Base-by-base conservation (phyloP, 208 protist genomes). In the Leptomonas seymouri region DNA sequence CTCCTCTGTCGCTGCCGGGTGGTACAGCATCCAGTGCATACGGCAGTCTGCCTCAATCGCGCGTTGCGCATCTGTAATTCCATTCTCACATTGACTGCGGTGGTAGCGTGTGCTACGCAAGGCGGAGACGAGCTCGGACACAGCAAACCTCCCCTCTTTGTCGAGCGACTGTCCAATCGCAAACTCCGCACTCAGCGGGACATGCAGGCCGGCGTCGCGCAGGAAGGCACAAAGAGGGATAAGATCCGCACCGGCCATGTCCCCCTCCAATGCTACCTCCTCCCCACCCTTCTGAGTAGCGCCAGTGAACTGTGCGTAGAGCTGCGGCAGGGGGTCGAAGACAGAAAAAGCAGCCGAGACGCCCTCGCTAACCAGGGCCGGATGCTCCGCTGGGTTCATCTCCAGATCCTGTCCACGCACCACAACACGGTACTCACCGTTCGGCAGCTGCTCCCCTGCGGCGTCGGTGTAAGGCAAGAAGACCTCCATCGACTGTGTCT, bases 161-260 rank as follows among this genome's bases (percentile, higher is more conserved):
- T 86, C 80, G 18, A 94, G 82, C 21, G 63, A 73, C 67, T 96
- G 91, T 30, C 91, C 91, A 28, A 80, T 74, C 27, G 85, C 86
- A 50, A 96, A 92, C 74, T 96, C 89, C 36, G 77, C 85, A 42
- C 60, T 65, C 65, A 92, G 68, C 28, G 91, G 89, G 64, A 96
- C 78, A 42, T 93, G 80, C 27, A 96, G 67, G 21, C 89, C 89
- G 8, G 81, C 84, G 44, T 88, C 82, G 20, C 89, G 88, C 23
- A 96, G 71, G 58, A 88, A 87, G 18, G 63, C 69, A 45, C 89
- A 94, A 66, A 90, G 82, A n/a, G 87, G 61, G 8, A 92, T 80
- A 20, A 93, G 85, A 9, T 90, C 67, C 12, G 56, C 60, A 20
- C 85, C 88, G 2, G 64, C 48, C 59, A 81, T 45, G 59, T 78